phyloP scores from a whole-genome alignment of 2,329 filamentous ascomycete species.

The Pseudocercospora ulei region DNA sequence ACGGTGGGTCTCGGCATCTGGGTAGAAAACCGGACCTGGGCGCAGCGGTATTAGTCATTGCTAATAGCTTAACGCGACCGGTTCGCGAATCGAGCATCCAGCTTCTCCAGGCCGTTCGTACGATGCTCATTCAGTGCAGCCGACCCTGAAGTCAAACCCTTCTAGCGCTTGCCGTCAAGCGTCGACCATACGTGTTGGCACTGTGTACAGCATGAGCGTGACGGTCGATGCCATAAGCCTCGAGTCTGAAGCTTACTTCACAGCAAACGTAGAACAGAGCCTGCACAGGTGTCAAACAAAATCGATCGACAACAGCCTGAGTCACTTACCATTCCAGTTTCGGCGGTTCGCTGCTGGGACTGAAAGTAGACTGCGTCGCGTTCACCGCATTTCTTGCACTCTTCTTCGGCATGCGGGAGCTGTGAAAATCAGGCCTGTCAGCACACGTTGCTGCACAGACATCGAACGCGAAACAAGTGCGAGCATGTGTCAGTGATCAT shows the following conservation, averaged over 20 bases:
- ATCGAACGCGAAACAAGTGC: conserved; percentile 17
- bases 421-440: conserved; percentile 29
- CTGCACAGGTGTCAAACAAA: conserved; percentile 27
- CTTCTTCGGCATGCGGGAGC: conserved; percentile 49
- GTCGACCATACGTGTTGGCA: conserved; percentile 74
- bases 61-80: background rate
- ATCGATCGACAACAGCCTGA: background rate
- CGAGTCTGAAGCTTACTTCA: conserved; percentile 35
- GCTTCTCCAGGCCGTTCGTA: background rate
- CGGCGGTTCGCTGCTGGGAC: conserved; percentile 89
- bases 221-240: background rate
- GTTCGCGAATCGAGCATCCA: background rate
- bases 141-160: conserved; percentile 9
- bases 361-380: conserved; percentile 97
- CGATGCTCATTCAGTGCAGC: background rate
- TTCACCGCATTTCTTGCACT: conserved; percentile 74
- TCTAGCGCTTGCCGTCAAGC: conserved; percentile 27
- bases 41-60: too few species aligned
- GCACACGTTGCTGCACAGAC: conserved; percentile 32
- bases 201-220: conserved; percentile 42
- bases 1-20: too few species aligned
- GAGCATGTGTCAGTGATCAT: conserved; percentile 15
- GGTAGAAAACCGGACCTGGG: too few species aligned
- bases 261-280: conserved; percentile 65
- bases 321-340: conserved; percentile 87